Evolutionary conservation across 306 rosid genomes (phyloP).

Genomic region (Chamaecrista fasciculata): DNA sequence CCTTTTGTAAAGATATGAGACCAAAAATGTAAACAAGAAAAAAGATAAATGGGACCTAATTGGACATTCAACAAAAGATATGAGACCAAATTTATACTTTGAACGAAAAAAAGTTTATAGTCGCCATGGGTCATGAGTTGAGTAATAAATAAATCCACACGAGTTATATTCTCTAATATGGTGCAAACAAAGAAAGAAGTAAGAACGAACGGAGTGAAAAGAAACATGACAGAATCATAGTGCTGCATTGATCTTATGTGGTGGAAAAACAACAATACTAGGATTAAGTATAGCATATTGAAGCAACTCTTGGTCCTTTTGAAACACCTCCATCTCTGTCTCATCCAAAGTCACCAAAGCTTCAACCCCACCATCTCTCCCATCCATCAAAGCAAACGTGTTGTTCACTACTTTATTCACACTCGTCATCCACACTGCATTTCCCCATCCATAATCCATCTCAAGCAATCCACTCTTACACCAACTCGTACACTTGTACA

Average conservation of each 20-base stretch:
- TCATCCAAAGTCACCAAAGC: slow-evolving; percentile 37
- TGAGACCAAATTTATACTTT: too few relatives aligned
- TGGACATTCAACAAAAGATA: too few relatives aligned
- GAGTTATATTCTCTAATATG: too few relatives aligned
- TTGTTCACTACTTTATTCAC: slow-evolving; percentile 38
- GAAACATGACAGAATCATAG: too few relatives aligned
- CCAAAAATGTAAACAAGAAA: too few relatives aligned
- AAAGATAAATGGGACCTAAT: too few relatives aligned
- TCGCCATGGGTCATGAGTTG: too few relatives aligned
- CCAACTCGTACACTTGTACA: slow-evolving; percentile 49
- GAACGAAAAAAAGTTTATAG: too few relatives aligned
- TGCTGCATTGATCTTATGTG: neutral
- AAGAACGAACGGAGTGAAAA: too few relatives aligned
- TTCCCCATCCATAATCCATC: slow-evolving; percentile 48
- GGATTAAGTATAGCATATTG: slow-evolving; percentile 36
- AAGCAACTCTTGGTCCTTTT: slow-evolving; percentile 5
- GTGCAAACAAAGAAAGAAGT: too few relatives aligned
- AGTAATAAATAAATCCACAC: too few relatives aligned
- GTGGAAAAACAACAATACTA: neutral
- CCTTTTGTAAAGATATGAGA: too few relatives aligned
- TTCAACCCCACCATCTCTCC: slow-evolving; percentile 39
- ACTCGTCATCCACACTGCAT: slow-evolving; percentile 37
- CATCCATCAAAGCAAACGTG: slow-evolving; percentile 42
- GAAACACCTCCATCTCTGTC: neutral
- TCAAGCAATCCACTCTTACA: slow-evolving; percentile 38